Base-by-base conservation (phyloP, 2,329 filamentous ascomycete species). In the Sarocladiaceae sp. region DNA sequence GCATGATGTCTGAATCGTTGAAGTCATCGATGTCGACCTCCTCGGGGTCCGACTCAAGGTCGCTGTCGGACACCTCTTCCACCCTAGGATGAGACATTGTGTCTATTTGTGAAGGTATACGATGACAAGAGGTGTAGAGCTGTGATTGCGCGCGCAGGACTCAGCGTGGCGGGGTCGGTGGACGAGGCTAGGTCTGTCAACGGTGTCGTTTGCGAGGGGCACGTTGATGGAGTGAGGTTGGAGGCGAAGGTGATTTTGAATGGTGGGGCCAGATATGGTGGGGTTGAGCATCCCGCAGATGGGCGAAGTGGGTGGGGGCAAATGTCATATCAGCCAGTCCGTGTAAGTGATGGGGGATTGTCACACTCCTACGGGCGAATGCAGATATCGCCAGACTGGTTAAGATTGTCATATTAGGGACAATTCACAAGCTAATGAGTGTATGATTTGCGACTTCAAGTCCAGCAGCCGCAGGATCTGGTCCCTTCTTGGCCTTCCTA, bases 1-100 rank as follows among this genome's bases (percentile, higher is more conserved):
- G 77, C 55, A 83, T 66, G 63, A 83, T 83, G 67, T 83, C 79
- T 42, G 71, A 62, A 54, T 82, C 79, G 66, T 67, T 66, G 58
- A 84, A 82, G 69, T 83, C 80, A 64, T 82, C 79, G 62, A 92
- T 88, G 71, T 94, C 88, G 69, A 86, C 87, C 71, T 96, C 91
- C 57, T 90, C 88, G 51, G 93, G 90, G 73, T 97, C 93, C 13
- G 88, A 90, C 59, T 82, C 84, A 59, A 78, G 77, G 71, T 90
- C 87, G 68, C 80, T 84, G 76, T 95, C 90, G 55, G 86, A 90
- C 57, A 97, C 86, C 71, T 97, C 94, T 79, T 99, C 94, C 69
- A 97, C 86, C 56, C 87, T 86, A 55, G 92, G 84, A 75, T 94
- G 86, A 40, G 90, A 88, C 90, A 95, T 94, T 59, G 57, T 72